Base-by-base conservation (phyloP, 441 rosid species). In the Erodium chrysanthum region DNA sequence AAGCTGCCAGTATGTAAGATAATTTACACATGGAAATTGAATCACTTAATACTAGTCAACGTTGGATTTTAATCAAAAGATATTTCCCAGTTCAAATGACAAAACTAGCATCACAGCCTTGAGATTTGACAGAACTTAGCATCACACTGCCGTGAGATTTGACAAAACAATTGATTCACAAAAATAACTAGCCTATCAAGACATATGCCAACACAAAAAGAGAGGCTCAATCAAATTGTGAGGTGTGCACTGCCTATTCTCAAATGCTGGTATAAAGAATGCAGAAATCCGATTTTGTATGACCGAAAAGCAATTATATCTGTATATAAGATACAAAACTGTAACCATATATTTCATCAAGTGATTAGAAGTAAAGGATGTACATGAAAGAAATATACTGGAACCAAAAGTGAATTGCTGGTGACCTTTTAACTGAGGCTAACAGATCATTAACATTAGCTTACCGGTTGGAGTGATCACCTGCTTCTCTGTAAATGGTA, bases 401-500 rank as follows among this genome's bases (percentile, higher is more conserved):
- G 25, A 60, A 63, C 31, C 27, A 20, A 20, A 17, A 50, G 0
- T 17, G 5, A 58, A 44, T 62, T 22, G 68, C 33, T 12, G 58
- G 25, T 18, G 35, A 48, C 29, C 60, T 69, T 29, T 25, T 25
- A 46, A 67, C 7, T n/a, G 66, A 56, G 54, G 8, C 33, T 22
- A 37, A 21, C 27, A 67, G 29, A 66, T 37, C 64, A 61, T 22
- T 56, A 56, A 64, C 22, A 56, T 75, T 22, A 6, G n/a, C 33
- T 21, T 42, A 46, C 31, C 35, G 0, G 35, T 42, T 9, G 68
- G 31, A 25, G 58, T 94, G 66, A 91, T 75, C 58, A 94, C 86
- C 85, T 91, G 97, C 78, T 91, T 94, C 82, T 91, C 96, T 21
- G 96, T 89, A 76, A 94, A 94, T 7, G 97, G 99, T 75, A 94